Percentiles rank a stretch among this genome's conserved stretches.
phyloP scores from a whole-genome alignment of 148 eudicot genomes.

The Nyssa sinensis region DNA sequence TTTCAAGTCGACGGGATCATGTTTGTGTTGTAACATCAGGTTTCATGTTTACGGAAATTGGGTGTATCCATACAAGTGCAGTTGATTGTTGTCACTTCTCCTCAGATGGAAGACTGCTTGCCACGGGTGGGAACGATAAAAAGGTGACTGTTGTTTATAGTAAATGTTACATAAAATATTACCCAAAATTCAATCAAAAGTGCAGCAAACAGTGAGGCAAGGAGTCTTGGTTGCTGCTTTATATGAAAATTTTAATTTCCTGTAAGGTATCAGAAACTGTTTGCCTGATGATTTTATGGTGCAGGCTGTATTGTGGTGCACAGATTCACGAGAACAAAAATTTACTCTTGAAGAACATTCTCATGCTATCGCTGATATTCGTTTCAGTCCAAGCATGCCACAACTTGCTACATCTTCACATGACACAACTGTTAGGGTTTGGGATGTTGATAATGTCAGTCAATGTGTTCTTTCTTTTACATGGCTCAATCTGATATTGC shows the following conservation, averaged over 20 bases:
- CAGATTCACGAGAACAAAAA: slow-evolving; percentile 67
- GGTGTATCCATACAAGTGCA: slow-evolving; percentile 70
- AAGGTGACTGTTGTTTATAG: slow-evolving; percentile 37
- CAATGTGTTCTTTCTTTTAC: background rate
- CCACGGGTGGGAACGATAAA: slow-evolving; percentile 93
- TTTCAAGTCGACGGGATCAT: no score
- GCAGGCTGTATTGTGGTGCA: slow-evolving; percentile 84
- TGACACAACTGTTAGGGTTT: slow-evolving; percentile 86
- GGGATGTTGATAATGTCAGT: slow-evolving; percentile 91
- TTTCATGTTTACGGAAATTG: slow-evolving; percentile 77
- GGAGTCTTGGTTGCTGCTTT: background rate
- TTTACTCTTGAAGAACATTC: slow-evolving; percentile 89
- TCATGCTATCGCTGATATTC: slow-evolving; percentile 76
- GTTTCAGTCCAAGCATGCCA: slow-evolving; percentile 83
- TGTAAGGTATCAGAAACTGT: background rate
- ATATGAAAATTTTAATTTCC: background rate
- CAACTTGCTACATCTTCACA: slow-evolving; percentile 92
- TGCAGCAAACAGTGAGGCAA: slow-evolving; percentile 6
- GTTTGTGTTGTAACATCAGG: slow-evolving; percentile 40
- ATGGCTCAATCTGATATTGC: no score
- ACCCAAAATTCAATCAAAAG: no score
- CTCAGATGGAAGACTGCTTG: slow-evolving; percentile 89
- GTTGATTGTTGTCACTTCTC: slow-evolving; percentile 92
- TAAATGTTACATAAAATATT: no score
- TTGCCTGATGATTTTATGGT: slow-evolving; percentile 14